These are phyloP conservation scores for Murraya paniculata DNA, from an alignment of 345 rosid genomes.

Conservation along the genomic window DNA sequence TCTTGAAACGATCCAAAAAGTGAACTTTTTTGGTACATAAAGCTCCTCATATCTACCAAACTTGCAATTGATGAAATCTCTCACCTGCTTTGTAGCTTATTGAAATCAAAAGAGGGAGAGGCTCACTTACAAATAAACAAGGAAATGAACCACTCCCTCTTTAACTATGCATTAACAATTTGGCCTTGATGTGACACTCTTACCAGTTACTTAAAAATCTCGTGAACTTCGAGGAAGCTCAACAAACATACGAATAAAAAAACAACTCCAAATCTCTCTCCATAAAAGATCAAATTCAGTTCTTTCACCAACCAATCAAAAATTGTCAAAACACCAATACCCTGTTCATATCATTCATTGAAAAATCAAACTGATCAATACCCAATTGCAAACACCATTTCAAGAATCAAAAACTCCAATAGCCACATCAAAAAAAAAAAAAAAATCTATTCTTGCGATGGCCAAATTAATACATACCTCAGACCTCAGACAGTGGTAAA, in stretches of 20 bases:
- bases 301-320: background rate
- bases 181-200: conserved; percentile 19
- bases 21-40: background rate
- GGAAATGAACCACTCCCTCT: conserved; percentile 1
- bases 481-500: background rate
- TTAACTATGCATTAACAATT: conserved; percentile 3
- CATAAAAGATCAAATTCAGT: background rate
- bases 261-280: background rate
- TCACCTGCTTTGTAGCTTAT: conserved; percentile 14
- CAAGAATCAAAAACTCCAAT: conserved; percentile 6
- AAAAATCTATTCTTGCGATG: background rate
- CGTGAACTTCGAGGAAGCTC: conserved; percentile 17
- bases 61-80: conserved; percentile 25
- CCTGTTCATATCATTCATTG: background rate
- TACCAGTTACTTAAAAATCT: conserved; percentile 13
- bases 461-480: conserved; percentile 16
- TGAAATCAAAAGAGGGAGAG: conserved; percentile 7
- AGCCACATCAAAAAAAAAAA: conserved; percentile 8
- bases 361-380: conserved; percentile 12
- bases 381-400: conserved; percentile 10
- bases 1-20: background rate
- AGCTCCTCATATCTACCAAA: conserved; percentile 13
- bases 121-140: conserved; percentile 3
- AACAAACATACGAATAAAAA: conserved; percentile 3
- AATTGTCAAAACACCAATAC: background rate